Percentiles rank a stretch among this genome's conserved stretches.
Conservation (phyloP, 768 basidiomycete genomes). For the Amanita exitialis region DNA sequence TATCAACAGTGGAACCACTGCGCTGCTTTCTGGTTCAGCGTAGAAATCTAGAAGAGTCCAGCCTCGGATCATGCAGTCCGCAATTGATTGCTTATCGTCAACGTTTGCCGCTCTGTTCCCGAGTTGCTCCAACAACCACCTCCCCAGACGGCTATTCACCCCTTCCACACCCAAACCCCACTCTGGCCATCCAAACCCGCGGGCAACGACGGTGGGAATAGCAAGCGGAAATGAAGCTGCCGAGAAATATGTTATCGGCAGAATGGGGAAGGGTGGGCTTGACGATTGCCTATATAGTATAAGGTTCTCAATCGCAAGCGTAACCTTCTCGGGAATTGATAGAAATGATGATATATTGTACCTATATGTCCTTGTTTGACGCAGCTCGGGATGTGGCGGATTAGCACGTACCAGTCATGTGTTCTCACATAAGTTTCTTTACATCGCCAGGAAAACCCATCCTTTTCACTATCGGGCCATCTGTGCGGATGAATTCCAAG, state of each 20-base stretch:
- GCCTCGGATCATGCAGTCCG: constrained; percentile 48
- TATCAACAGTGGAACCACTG: constrained; percentile 54
- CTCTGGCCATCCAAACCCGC: constrained; percentile 77
- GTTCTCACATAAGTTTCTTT: constrained; percentile 59
- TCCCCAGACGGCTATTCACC: constrained; percentile 65
- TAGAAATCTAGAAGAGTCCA: constrained; percentile 77
- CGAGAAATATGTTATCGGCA: constrained; percentile 75
- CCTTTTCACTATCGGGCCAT: constrained; percentile 75
- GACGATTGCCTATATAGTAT: constrained; percentile 19
- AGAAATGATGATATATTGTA: constrained; percentile 75
- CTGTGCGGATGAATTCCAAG: constrained; percentile 80
- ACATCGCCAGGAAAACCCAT: constrained; percentile 74
- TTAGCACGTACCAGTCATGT: constrained; percentile 66
- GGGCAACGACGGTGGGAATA: constrained; percentile 64
- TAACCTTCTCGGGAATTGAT: constrained; percentile 75
- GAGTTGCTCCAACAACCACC: constrained; percentile 59
- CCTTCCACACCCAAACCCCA: constrained; percentile 78
- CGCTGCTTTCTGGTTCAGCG: constrained; percentile 40
- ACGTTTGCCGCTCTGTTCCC: constrained; percentile 8
- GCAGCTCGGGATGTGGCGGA: too few species aligned
- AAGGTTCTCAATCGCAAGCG: constrained; percentile 44
- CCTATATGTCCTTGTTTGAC: constrained; percentile 28
- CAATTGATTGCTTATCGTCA: background rate
- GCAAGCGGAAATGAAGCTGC: constrained; percentile 77
- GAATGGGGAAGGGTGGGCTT: constrained; percentile 24